Evolutionary conservation across 331 rosid genomes (phyloP).

Genomic region (Malus hybrid): DNA sequence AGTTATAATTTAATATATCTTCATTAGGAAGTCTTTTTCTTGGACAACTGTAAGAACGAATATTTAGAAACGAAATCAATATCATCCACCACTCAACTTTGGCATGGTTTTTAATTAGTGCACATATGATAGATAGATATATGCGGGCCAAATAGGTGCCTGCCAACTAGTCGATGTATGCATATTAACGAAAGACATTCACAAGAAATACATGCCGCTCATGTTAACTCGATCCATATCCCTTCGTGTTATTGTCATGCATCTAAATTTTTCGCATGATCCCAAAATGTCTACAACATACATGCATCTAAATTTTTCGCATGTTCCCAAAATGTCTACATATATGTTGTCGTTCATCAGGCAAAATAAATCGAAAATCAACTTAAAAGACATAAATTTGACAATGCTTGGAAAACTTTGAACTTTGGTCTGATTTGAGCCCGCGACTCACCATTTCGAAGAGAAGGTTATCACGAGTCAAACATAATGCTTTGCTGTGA

Average conservation of each 20-base stretch:
- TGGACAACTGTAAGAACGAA: not conserved
- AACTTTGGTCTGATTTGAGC: not conserved
- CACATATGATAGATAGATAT: not conserved
- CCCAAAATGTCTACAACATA: not conserved
- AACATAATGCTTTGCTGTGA: too few relatives aligned
- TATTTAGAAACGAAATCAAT: constrained; percentile 1
- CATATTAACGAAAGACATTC: not conserved
- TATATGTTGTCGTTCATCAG: not conserved
- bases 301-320: not conserved
- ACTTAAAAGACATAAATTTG: too few relatives aligned
- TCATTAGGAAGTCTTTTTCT: constrained; percentile 11
- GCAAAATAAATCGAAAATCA: too few relatives aligned
- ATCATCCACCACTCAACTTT: constrained; percentile 11
- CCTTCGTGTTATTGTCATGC: not conserved
- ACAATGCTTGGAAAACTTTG: not conserved
- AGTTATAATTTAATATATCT: not conserved
- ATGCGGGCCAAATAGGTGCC: not conserved
- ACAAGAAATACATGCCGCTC: not conserved
- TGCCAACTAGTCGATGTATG: not conserved
- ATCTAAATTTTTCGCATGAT: not conserved
- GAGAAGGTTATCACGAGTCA: too few relatives aligned
- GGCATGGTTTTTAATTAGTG: not conserved
- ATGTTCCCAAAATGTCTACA: not conserved
- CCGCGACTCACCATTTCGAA: not conserved
- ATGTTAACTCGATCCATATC: not conserved